These are phyloP conservation scores for Mortierella claussenii DNA, from an alignment of 192 early-diverging fungal species.

Conservation along the genomic window DNA sequence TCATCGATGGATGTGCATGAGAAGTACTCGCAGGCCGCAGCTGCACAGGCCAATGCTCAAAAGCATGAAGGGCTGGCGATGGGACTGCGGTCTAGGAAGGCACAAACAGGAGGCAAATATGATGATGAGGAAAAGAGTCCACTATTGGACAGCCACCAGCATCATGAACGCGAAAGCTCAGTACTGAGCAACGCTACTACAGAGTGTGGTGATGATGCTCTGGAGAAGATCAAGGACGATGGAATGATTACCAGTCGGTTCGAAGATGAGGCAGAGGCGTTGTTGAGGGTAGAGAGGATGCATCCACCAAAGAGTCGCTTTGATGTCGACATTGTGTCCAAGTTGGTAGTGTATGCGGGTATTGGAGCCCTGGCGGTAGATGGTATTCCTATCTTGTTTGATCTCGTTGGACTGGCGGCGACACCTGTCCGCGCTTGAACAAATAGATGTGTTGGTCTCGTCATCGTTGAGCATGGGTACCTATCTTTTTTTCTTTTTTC, in stretches of 20 bases:
- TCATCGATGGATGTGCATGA: conserved; percentile 61
- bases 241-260: conserved; percentile 7
- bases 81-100: conserved; percentile 28
- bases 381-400: conserved; percentile 61
- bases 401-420: conserved; percentile 46
- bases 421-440: conserved; percentile 24
- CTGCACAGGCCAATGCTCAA: conserved; percentile 23
- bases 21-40: conserved; percentile 48
- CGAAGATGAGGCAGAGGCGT: conserved; percentile 43
- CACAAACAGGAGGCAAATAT: neutral
- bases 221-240: conserved; percentile 1
- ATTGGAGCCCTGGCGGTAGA: conserved; percentile 63
- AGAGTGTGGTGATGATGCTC: conserved; percentile 14
- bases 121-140: conserved; percentile 22
- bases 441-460: no score
- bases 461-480: neutral
- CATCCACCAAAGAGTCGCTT: conserved; percentile 58
- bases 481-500: neutral
- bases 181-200: conserved; percentile 33
- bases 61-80: conserved; percentile 15
- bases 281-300: conserved; percentile 47
- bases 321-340: conserved; percentile 69
- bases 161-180: conserved; percentile 27
- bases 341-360: conserved; percentile 69
- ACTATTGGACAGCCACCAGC: neutral